A percentile compares a stretch with the other conserved stretches of the same genome.
Conservation (phyloP, 805 yeast species). For the Yarrowia alimentaria region DNA sequence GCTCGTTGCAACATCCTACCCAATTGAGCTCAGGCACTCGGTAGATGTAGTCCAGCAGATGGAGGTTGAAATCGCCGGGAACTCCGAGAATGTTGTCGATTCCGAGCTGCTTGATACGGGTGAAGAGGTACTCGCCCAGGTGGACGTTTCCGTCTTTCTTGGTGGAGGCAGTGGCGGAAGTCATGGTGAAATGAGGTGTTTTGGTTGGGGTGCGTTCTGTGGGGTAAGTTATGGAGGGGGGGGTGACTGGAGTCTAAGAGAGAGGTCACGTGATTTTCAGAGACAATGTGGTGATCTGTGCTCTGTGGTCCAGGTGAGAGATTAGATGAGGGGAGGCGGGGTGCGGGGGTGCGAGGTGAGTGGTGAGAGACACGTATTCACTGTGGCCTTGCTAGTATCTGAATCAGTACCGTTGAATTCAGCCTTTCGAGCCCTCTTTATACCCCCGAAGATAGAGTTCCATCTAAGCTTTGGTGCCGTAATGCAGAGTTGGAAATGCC, state of each 20-base stretch:
- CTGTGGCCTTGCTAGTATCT: too few relatives aligned
- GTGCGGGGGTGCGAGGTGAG: too few relatives aligned
- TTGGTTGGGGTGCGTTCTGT: background rate
- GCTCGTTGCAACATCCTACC: slow-evolving; percentile 85
- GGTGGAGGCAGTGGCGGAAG: slow-evolving; percentile 19
- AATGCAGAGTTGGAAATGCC: slow-evolving; percentile 6
- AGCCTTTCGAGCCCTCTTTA: background rate
- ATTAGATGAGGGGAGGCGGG: too few relatives aligned
- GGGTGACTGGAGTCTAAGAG: too few relatives aligned
- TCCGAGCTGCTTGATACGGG: slow-evolving; percentile 41
- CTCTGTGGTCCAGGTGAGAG: too few relatives aligned
- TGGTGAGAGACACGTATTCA: too few relatives aligned
- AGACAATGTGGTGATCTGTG: too few relatives aligned
- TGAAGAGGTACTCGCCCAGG: slow-evolving; percentile 39
- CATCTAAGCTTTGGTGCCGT: background rate
- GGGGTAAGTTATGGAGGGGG: background rate
- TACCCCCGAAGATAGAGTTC: slow-evolving; percentile 2
- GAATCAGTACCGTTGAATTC: too few relatives aligned
- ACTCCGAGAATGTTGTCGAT: slow-evolving; percentile 43
- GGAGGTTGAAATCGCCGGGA: slow-evolving; percentile 48
- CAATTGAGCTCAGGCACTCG: slow-evolving; percentile 53
- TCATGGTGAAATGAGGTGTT: background rate
- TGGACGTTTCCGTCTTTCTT: slow-evolving; percentile 13
- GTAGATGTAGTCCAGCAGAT: slow-evolving; percentile 43
- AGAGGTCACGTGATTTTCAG: too few relatives aligned